These are phyloP conservation scores for Neofusicoccum cordaticola DNA, from an alignment of 2,329 filamentous ascomycete genomes.

Conservation along the genomic window DNA sequence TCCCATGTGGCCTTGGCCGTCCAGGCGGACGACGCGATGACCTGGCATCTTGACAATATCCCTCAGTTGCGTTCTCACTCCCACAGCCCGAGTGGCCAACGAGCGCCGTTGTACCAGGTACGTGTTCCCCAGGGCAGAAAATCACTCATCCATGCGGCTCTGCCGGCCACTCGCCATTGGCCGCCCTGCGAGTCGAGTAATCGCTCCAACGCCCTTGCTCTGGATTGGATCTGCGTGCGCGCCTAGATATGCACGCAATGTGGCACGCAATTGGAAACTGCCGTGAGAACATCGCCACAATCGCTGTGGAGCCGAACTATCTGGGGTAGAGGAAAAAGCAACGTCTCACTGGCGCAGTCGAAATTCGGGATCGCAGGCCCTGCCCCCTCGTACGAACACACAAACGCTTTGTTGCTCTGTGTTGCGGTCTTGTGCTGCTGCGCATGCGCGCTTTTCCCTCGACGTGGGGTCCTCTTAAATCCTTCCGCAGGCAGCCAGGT, in stretches of 20 bases:
- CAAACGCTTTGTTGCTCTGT: slow-evolving; percentile 2
- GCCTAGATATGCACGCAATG: not conserved
- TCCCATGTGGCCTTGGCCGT: not conserved
- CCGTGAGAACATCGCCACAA: not conserved
- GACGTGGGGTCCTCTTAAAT: not conserved
- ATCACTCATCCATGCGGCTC: slow-evolving; percentile 10
- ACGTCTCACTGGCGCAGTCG: too few species aligned
- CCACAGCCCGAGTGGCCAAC: not conserved
- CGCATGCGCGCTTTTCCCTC: not conserved
- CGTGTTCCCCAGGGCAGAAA: not conserved
- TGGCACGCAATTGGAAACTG: not conserved
- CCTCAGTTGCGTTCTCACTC: not conserved
- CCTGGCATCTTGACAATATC: not conserved
- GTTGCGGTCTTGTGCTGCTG: slow-evolving; percentile 3
- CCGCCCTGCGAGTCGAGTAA: not conserved
- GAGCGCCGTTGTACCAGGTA: not conserved
- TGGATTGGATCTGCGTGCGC: not conserved
- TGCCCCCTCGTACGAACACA: not conserved
- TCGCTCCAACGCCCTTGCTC: not conserved
- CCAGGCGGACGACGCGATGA: not conserved
- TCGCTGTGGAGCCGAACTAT: not conserved
- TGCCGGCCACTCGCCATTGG: not conserved
- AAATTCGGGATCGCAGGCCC: not conserved
- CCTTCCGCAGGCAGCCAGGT: not conserved
- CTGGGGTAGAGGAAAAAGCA: not conserved